Percentiles rank a stretch among this genome's conserved stretches.
Evolutionary conservation across 768 basidiomycete genomes (phyloP).

Genomic region (Suillus discolor): DNA sequence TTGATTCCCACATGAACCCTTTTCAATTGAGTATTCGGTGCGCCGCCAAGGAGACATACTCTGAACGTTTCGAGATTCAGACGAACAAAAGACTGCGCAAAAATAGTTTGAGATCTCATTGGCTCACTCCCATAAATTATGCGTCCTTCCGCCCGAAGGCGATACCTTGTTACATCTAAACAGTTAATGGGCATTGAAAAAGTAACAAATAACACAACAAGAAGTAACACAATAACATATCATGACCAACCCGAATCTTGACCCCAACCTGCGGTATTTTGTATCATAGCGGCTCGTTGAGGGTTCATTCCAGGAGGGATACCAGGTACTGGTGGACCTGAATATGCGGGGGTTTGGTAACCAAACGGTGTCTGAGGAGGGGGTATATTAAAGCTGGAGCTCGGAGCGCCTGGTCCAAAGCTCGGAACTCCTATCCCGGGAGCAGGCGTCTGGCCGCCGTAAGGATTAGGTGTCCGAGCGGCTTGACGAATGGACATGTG

Average conservation of each 20-base stretch:
- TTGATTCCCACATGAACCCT: background rate
- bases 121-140: background rate
- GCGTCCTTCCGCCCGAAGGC: background rate
- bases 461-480: constrained; percentile 79
- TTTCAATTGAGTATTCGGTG: background rate
- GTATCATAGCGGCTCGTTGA: constrained; percentile 66
- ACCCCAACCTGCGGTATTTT: constrained; percentile 45
- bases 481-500: constrained; percentile 73
- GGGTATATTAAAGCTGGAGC: constrained; percentile 31
- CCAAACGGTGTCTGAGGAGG: constrained; percentile 39
- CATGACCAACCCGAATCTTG: constrained; percentile 34
- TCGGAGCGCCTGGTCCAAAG: constrained; percentile 30
- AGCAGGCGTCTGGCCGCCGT: constrained; percentile 48
- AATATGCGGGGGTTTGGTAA: constrained; percentile 48
- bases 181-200: constrained; percentile 15
- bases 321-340: constrained; percentile 48
- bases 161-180: constrained; percentile 24
- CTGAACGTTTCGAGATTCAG: background rate
- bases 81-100: background rate
- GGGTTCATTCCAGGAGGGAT: constrained; percentile 67
- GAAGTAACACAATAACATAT: constrained; percentile 19
- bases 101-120: background rate
- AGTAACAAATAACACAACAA: constrained; percentile 19
- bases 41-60: background rate
- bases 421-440: constrained; percentile 39